Base-by-base conservation (phyloP, 2,329 filamentous ascomycete genomes). In the Fonsecaea pugnacius region DNA sequence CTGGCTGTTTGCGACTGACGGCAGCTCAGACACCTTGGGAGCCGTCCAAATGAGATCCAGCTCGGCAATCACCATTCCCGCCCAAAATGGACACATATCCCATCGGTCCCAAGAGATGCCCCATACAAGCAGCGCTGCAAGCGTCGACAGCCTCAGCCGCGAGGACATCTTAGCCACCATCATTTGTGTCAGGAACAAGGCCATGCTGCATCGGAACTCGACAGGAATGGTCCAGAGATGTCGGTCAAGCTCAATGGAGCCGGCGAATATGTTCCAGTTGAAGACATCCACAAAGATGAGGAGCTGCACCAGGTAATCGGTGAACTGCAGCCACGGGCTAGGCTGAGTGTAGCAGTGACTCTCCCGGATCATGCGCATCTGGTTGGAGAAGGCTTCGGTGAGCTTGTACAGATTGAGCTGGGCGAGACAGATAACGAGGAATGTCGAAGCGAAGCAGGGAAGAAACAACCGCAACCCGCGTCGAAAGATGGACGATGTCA, bases 201-300 rank as follows among this genome's bases (percentile, higher is more conserved):
- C 58, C 66, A 76, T 75, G 2, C 78, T 80, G 65, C 77, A 77
- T 48, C 78, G 78, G 56, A 80, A 78, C 67, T 81, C 79, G 7
- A 79, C 75, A 0, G 78, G 78, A 27, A 81, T 80, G 7, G 78
- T 80, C 79, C 79, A 81, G 1, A 81, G 73, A 60, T 81, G 79
- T 10, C 77, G 77, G 52, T 80, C 69, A 21, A 70, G 61, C 53
- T 69, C 67, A n/a, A 65, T 63, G 4, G 69, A 67, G 4, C 69
- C 69, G 3, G 67, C 62, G 36, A 66, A 69, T 24, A 70, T 38
- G 16, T 63, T 66, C 68, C 68, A 70, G 48, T 70, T 65, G 51
- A 70, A 70, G 21, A 69, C 65, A 43, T 70, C 64, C 50, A 70
- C 63, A 43, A 70, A 69, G 38, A 67, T 67, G 48, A 66, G 63